Evolutionary conservation across 2,329 filamentous ascomycete species (phyloP).

Genomic region (Dothistroma pini): DNA sequence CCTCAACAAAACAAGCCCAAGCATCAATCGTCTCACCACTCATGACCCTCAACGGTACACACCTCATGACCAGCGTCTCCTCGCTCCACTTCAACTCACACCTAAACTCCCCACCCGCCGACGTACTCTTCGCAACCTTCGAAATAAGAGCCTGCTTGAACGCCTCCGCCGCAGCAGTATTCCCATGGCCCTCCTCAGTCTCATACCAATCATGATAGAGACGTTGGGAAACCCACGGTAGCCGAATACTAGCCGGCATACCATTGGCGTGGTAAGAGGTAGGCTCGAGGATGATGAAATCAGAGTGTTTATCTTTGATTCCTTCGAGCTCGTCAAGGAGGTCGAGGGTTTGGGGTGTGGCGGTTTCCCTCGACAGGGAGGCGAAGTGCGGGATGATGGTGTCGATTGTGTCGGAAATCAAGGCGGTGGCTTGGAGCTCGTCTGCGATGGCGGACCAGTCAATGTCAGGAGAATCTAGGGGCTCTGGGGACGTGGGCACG

Average conservation of each 20-base stretch:
- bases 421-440: conserved; percentile 19
- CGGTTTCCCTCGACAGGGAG: conserved; percentile 17
- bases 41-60: conserved; percentile 7
- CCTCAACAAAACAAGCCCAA: conserved; percentile 14
- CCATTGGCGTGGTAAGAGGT: conserved; percentile 23
- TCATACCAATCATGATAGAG: conserved; percentile 26
- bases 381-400: conserved; percentile 10
- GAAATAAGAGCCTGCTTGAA: conserved; percentile 20
- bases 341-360: conserved; percentile 22
- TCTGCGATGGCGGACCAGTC: conserved; percentile 31
- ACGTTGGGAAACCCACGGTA: conserved; percentile 24
- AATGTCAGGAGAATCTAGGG: conserved; percentile 14
- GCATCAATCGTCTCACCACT: conserved; percentile 2
- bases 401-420: conserved; percentile 18
- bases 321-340: conserved; percentile 26
- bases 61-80: conserved; percentile 6
- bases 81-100: conserved; percentile 9
- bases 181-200: conserved; percentile 6
- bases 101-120: conserved; percentile 5
- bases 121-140: conserved; percentile 16
- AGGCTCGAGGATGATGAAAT: conserved; percentile 28
- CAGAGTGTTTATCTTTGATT: conserved; percentile 24
- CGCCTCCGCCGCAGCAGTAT: conserved; percentile 9
- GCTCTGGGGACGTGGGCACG: conserved; percentile 8
- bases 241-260: conserved; percentile 17